Percentiles rank a stretch among this genome's conserved stretches.
Conservation (phyloP, 169 alveolate species). For the Neospora caninum region DNA sequence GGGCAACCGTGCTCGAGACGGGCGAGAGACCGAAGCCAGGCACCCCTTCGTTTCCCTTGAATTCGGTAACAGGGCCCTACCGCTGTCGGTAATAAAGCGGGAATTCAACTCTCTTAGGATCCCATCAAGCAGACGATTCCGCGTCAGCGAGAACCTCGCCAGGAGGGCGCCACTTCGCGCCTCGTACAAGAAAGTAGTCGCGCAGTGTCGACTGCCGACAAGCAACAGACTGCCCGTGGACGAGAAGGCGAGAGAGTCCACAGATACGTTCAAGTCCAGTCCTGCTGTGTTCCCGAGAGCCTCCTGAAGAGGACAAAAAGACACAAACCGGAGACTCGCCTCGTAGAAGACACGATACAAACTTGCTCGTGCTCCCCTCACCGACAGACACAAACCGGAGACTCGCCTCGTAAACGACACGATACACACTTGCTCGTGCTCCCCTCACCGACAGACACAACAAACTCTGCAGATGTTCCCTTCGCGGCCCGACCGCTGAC, state of each 20-base stretch:
- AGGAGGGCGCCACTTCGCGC: conserved; percentile 58
- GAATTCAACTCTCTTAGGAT: conserved; percentile 72
- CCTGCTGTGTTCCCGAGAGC: conserved; percentile 62
- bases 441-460: neutral
- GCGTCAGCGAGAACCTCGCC: conserved; percentile 68
- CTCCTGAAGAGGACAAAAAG: neutral
- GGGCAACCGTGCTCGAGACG: too few species aligned
- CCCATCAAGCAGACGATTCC: conserved; percentile 72
- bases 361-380: too few species aligned
- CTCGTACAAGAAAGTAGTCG: conserved; percentile 73
- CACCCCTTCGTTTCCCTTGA: too few species aligned
- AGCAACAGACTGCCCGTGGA: conserved; percentile 73
- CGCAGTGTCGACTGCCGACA: conserved; percentile 70
- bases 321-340: neutral
- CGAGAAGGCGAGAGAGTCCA: conserved; percentile 73
- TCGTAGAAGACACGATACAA: neutral
- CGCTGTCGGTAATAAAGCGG: conserved; percentile 49
- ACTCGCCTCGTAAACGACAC: neutral
- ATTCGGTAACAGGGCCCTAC: neutral
- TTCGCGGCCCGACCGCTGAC: too few species aligned
- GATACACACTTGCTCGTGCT: too few species aligned
- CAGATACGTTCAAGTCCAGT: conserved; percentile 71
- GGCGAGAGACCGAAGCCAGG: too few species aligned
- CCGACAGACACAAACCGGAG: neutral
- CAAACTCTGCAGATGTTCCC: too few species aligned